These are phyloP conservation scores for Colletotrichum chrysophilum DNA, from an alignment of 2,329 filamentous ascomycete species.

Conservation along the genomic window DNA sequence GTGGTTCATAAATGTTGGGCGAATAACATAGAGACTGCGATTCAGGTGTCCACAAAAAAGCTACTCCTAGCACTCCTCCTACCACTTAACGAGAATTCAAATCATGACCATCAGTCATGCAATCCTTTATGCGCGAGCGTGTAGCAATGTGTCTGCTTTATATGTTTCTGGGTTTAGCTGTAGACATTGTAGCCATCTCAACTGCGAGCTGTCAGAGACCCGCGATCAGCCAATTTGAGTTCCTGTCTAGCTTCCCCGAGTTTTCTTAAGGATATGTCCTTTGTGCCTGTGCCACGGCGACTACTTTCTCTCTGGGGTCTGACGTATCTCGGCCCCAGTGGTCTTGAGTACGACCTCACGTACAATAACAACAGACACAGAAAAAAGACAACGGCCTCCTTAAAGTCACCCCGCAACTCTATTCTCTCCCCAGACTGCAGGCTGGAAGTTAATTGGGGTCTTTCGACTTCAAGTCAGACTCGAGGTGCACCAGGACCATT, in stretches of 20 bases:
- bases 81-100: constrained; percentile 15
- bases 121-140: background rate
- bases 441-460: background rate
- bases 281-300: background rate
- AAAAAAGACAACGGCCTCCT: background rate
- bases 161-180: background rate
- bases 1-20: constrained; percentile 64
- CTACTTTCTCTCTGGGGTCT: background rate
- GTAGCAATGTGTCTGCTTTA: background rate
- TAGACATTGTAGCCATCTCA: background rate
- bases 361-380: background rate
- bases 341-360: background rate
- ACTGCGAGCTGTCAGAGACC: background rate
- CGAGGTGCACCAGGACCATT: background rate
- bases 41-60: background rate
- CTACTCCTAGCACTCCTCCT: background rate
- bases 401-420: background rate
- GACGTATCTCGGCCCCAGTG: background rate
- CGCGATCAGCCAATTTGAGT: background rate
- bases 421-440: background rate
- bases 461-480: background rate
- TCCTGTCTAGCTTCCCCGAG: background rate
- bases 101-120: constrained; percentile 13
- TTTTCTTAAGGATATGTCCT: background rate
- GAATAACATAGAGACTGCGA: background rate